Conservation (phyloP, 1,284 basidiomycete species). For the Schizopora paradoxa region DNA sequence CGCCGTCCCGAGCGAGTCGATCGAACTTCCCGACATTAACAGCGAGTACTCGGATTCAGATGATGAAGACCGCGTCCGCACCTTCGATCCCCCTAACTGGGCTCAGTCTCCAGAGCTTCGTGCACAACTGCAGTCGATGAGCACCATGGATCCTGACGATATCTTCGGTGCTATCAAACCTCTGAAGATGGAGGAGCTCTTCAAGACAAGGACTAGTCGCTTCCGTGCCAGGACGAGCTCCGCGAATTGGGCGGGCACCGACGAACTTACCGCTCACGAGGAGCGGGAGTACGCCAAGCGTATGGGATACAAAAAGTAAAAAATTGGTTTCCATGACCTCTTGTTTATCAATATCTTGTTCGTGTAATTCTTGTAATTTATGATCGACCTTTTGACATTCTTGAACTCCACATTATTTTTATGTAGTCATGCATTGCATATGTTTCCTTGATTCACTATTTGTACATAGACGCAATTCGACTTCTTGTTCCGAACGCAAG, state of each 20-base stretch:
- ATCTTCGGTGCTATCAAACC: conserved; percentile 85
- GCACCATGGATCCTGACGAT: conserved; percentile 84
- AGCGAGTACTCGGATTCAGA: conserved; percentile 96
- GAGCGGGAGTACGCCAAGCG: conserved; percentile 79
- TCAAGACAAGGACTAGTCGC: conserved; percentile 65
- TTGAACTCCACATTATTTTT: conserved; percentile 1
- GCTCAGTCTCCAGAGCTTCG: conserved; percentile 85
- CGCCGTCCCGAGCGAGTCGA: conserved; percentile 65
- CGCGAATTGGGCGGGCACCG: conserved; percentile 88
- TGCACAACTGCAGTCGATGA: conserved; percentile 73
- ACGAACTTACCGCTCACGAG: conserved; percentile 78
- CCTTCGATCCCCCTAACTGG: conserved; percentile 78
- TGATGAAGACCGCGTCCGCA: conserved; percentile 71
- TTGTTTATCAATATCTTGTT: not conserved
- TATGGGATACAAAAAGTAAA: conserved; percentile 71
- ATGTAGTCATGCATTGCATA: conserved; percentile 1
- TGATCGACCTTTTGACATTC: not conserved
- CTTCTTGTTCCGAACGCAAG: not conserved
- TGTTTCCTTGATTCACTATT: not conserved
- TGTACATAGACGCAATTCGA: not conserved
- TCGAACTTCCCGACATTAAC: conserved; percentile 89
- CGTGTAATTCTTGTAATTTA: not conserved
- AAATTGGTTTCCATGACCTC: not conserved
- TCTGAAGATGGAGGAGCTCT: conserved; percentile 83
- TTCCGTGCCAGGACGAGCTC: conserved; percentile 88